A percentile compares a stretch with the other conserved stretches of the same genome.
phyloP scores from a whole-genome alignment of 495 filamentous ascomycete genomes.

The Penicillium antarcticum region DNA sequence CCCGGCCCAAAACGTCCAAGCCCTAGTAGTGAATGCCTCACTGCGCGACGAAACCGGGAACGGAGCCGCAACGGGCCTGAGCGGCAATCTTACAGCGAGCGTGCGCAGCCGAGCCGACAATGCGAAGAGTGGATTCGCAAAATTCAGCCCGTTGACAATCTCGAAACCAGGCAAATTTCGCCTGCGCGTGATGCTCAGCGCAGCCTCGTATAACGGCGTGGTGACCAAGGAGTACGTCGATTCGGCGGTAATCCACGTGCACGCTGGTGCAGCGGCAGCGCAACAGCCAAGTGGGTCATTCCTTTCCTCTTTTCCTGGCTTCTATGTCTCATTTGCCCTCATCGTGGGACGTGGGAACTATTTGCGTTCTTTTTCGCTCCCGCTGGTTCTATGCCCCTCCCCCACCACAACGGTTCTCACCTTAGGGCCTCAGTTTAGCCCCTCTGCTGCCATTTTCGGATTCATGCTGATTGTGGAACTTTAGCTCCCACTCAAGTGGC shows the following conservation, averaged over 20 bases:
- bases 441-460: conserved; percentile 3
- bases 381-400: neutral
- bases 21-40: conserved; percentile 31
- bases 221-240: conserved; percentile 33
- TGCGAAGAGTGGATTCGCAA: conserved; percentile 37
- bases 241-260: conserved; percentile 32
- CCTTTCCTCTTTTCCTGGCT: neutral
- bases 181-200: conserved; percentile 36
- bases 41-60: conserved; percentile 32
- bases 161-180: conserved; percentile 32
- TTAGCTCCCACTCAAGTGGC: conserved; percentile 28
- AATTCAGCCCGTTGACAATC: conserved; percentile 30
- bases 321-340: neutral
- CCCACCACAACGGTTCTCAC: neutral
- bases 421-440: neutral
- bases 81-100: conserved; percentile 34
- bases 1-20: conserved; percentile 23
- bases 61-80: conserved; percentile 19
- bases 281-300: conserved; percentile 35
- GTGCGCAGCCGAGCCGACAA: conserved; percentile 33
- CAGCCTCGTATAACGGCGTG: conserved; percentile 29
- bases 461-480: conserved; percentile 11
- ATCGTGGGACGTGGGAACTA: neutral
- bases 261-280: conserved; percentile 24
- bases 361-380: neutral